Base-by-base conservation (phyloP, 1,284 basidiomycete species). In the Tilletia setariae region DNA sequence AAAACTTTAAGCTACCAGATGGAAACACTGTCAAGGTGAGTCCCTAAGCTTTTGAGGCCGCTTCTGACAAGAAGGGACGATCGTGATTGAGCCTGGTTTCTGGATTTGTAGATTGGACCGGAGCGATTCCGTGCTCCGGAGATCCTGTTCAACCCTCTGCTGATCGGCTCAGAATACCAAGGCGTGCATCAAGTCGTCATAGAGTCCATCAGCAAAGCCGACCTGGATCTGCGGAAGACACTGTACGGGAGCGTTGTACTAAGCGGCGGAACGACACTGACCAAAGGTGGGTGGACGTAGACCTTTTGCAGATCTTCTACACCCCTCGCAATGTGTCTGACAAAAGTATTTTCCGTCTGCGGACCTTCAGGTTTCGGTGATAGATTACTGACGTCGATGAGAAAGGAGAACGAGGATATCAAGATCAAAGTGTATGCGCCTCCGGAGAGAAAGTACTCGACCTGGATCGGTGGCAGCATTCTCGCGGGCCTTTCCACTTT, bases 381-480 rank as follows among this genome's bases (percentile, higher is more conserved):
- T 84, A 88, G 96, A 64, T 86, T 99, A 70, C 85, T 98, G 68
- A 91, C 92, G 78, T 96, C 98, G 84, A 91, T 96, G 65, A 98
- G 98, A 86, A 94, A 92, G 61, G 92, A 94, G n/a, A 84, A 98
- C 74, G 94, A 96, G 80, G 96, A 98, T 76, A 89, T 95, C 81
- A 98, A 98, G 86, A 94, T 99, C 84, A 97, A 97, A 86, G 98
- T 99, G 79, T 97, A 93, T 77, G 96, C 96, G 15, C 96, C 96
- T 35, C 96, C 96, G n/a, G 96, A 99, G 84, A 90, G 96, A 72
- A 99, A 98, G 85, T 99, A 98, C 84, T 94, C 94, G 21, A 98
- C 95, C 28, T 99, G 96, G 96, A 98, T 99, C 77, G 96, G 96
- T 65, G 95, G 95, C 3, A 77, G 74, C 63, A 83, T 83, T 64